Evolutionary conservation across 2,329 filamentous ascomycete species (phyloP), one percentile per base, ranked within the genome.

Genomic region (Ophiocordyceps camponoti-saundersi): DNA sequence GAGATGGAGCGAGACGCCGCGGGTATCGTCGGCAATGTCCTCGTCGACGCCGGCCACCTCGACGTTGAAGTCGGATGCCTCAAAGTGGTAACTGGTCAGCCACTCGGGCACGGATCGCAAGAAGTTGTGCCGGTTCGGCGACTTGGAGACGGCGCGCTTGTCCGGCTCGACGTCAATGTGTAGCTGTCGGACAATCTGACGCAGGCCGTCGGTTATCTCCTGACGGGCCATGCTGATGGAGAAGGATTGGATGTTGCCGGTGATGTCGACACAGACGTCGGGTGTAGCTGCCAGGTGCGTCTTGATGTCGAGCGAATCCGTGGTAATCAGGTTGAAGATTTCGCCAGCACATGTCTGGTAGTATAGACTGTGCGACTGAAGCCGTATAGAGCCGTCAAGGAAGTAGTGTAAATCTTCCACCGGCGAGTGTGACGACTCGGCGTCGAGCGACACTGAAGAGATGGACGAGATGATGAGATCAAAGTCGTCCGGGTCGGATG

Each of bases 381-480:
- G 69, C 43, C 92, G 76, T 59, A 93, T 79, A 3, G 85, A 83
- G 0, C 88, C 87, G 15, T 80, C 79, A 1, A 98, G 67, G 6
- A 85, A 86, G 62, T 98, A 98, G 58, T 95, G 85, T 3, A 88
- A 67, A 32, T 93, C 84, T 48, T 85, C 85, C 34, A 86, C 77
- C 0, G 82, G 72, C 3, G 87, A 92, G 64, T 98, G 92, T n/a
- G 88, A 95, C 0, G 92, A 95, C 58, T 98, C 92, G 44, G 94
- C 74, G 56, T 98, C 92, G 21, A 96, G 67, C 0, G 90, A 94
- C 36, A 96, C 79, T 0, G 90, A 95, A 0, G 93, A 96, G 12
- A 95, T 86, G 2, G 88, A 92, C 1, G 87, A 95, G 44, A 98
- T 95, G 42, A 98, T 83, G 29, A 98, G 73, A 58, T 98, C 92